These are phyloP conservation scores for Cercospora sojina DNA, from an alignment of 2,329 filamentous ascomycete species.

Conservation along the genomic window DNA sequence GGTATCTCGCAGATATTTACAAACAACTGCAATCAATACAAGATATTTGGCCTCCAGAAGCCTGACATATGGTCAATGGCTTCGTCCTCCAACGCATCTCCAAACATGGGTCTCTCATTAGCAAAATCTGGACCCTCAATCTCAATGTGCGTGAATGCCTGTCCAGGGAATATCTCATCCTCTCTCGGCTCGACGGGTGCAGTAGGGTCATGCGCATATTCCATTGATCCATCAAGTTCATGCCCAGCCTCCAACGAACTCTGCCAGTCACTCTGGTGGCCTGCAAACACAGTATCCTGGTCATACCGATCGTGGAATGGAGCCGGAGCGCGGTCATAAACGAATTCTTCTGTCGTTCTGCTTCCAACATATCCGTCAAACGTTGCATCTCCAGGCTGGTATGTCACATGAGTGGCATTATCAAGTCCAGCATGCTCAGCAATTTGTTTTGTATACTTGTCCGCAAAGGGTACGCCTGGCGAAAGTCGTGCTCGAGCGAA, in stretches of 20 bases:
- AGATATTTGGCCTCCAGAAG: slow-evolving; percentile 48
- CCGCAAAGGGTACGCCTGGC: not conserved
- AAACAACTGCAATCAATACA: slow-evolving; percentile 42
- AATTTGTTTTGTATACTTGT: not conserved
- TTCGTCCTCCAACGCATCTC: not conserved
- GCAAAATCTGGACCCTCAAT: not conserved
- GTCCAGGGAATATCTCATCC: not conserved
- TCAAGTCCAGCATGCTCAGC: not conserved
- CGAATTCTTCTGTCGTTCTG: not conserved
- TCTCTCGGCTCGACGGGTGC: not conserved
- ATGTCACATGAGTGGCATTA: not conserved
- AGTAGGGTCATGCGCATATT: not conserved
- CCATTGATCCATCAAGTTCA: not conserved
- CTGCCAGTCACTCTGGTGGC: not conserved
- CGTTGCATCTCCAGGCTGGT: not conserved
- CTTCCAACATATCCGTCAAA: not conserved
- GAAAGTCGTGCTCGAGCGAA: not conserved
- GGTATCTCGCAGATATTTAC: not conserved
- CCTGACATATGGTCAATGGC: slow-evolving; percentile 31
- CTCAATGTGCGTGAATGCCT: not conserved
- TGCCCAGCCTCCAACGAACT: not conserved
- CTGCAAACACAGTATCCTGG: not conserved
- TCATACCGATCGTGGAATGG: not conserved
- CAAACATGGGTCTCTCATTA: not conserved
- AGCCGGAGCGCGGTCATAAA: not conserved